Percentiles rank a stretch among this genome's conserved stretches.
phyloP scores from a whole-genome alignment of 495 filamentous ascomycete species.

The Tuber indicum region DNA sequence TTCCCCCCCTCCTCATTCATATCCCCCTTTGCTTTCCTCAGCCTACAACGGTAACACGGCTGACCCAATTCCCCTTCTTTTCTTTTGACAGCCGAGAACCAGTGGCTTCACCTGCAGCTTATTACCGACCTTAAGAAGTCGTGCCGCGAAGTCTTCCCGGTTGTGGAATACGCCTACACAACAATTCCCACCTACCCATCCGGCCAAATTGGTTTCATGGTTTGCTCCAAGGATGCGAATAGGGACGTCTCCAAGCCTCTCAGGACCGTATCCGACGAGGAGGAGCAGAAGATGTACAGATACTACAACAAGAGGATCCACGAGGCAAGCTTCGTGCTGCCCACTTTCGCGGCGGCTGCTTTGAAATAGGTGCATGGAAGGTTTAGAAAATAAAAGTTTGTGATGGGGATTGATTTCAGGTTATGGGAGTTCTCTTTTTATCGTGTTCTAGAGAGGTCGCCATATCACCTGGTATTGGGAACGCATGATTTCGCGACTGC shows the following conservation, averaged over 20 bases:
- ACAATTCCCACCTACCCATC: constrained; percentile 99
- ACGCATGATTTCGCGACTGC: background rate
- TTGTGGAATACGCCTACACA: constrained; percentile 97
- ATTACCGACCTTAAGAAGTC: constrained; percentile 89
- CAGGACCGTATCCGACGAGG: constrained; percentile 69
- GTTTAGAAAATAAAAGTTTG: constrained; percentile 13
- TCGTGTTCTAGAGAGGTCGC: background rate
- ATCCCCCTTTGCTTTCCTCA: constrained; percentile 11
- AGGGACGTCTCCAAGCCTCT: constrained; percentile 78
- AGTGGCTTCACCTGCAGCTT: constrained; percentile 92
- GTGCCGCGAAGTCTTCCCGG: constrained; percentile 95
- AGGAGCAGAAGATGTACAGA: constrained; percentile 82
- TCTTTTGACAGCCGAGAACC: constrained; percentile 75
- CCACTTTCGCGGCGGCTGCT: constrained; percentile 81
- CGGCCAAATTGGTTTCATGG: constrained; percentile 99
- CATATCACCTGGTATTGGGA: background rate
- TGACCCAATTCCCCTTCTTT: constrained; percentile 9
- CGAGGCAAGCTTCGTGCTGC: constrained; percentile 84
- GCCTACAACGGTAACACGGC: background rate
- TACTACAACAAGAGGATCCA: constrained; percentile 98
- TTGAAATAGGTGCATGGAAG: constrained; percentile 48
- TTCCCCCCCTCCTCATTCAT: constrained; percentile 10
- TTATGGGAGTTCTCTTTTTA: background rate
- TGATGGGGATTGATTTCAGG: background rate
- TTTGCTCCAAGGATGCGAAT: constrained; percentile 87